Base-by-base conservation (phyloP, 352 stramenopile species). In the Thalassiosira hispida region DNA sequence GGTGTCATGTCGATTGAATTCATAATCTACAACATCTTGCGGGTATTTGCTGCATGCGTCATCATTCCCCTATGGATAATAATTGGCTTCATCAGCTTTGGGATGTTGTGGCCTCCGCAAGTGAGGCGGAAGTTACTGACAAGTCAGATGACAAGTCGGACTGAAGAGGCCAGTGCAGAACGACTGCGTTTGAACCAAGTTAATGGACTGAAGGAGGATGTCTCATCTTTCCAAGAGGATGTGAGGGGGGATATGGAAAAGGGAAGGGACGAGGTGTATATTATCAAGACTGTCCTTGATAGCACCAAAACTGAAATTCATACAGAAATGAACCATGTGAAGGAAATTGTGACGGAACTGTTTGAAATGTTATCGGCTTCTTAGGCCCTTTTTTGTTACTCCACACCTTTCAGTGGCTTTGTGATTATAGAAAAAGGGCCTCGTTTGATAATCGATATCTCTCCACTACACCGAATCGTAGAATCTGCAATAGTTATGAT, bases 81-180 rank as follows among this genome's bases (percentile, higher is more conserved):
- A 9, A 12, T 90, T 1, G 88, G 88, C 22, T 22, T 84, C 25
- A 2, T 81, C 9, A 83, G 77, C 3, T 72, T 79, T 46, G 88
- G 88, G 6, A 77, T 81, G 35, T 47, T 92, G 18, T 94, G 86
- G 88, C 88, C 88, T 38, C 86, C 88, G 3, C 88, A 94, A 80
- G 66, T 93, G 5, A 56, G 88, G 11, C 59, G 73, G 25, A 60
- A 65, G 16, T 51, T 86, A 11, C 42, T 86, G 31, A 75, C 61
- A 23, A 71, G 60, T 52, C 27, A 63, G 42, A 31, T 70, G 40
- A 62, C 63, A n/a, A 12, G n/a, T 16, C 22, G 42, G 8, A 61
- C 23, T 46, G 74, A 88, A 44, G 69, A 74, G 11, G 85, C 66
- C n/a, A 81, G 40, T 16, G 84, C 85, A 16, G 85, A 88, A 57